Base-by-base conservation (phyloP, 148 eudicot species). In the Mesembryanthemum crystallinum region DNA sequence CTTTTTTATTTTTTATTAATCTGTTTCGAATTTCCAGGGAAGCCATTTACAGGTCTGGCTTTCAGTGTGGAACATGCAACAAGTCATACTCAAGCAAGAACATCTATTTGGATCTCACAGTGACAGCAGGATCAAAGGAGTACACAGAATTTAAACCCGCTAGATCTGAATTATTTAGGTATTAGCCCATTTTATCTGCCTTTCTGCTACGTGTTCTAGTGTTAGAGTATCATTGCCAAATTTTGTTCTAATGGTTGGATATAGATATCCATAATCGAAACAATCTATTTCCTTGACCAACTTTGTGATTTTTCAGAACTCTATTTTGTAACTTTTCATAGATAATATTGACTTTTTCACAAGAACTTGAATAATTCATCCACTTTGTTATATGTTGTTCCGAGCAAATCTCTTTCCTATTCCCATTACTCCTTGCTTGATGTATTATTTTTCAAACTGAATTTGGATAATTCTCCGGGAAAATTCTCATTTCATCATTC, bases 41-140 rank as follows among this genome's bases (percentile, higher is more conserved):
- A 58, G 89, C 96, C 60, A 90, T 95, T 70, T 95, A 95, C 73
- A 86, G 98, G 85, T 95, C 97, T 66, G 96, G 97, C 33, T 95
- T 95, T 72, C 88, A 91, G 75, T 95, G 98, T 78, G 64, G 54
- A 45, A 88, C 77, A 69, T 95, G 98, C 86, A 85, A 84, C 74
- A 95, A 90, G 80, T 76, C 98, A 17, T 95, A 88, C 86, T 90
- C 97, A 10, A 95, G 98, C 85, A 92, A 90, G 84, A 92, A 88
- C 82, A 82, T 88, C 5, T 95, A 92, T 80, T 84, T 95, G 73
- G 98, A 95, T 84, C 96, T 95, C 81, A 95, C 98, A 18, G 85
- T 95, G 27, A 95, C 93, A 75, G 90, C 98, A 71, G 96, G 90
- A 49, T 75, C 96, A 67, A 83, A 85, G 84, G 85, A 87, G 43